These are phyloP conservation scores for Trichoderma gracile DNA, from an alignment of 2,329 filamentous ascomycete genomes.

Conservation along the genomic window DNA sequence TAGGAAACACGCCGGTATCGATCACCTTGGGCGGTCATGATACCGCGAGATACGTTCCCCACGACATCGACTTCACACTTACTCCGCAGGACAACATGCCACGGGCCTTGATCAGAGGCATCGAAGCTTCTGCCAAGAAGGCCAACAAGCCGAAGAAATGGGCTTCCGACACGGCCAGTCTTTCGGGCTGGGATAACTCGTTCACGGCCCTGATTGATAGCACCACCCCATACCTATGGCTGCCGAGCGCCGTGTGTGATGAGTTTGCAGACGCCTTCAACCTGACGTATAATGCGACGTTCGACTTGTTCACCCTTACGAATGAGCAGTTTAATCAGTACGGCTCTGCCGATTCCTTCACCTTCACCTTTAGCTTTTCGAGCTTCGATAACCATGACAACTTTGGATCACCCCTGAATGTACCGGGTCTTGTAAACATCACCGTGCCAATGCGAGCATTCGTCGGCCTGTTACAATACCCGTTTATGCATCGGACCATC, in stretches of 20 bases:
- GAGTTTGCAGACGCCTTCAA: constrained; percentile 65
- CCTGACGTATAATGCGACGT: constrained; percentile 63
- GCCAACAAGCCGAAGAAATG: constrained; percentile 40
- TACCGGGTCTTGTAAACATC: constrained; percentile 57
- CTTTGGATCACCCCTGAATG: constrained; percentile 51
- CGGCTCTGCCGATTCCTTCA: constrained; percentile 46
- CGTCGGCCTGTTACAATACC: constrained; percentile 51
- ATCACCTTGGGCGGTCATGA: constrained; percentile 73
- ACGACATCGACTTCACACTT: constrained; percentile 61
- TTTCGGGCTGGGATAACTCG: constrained; percentile 50
- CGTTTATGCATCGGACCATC: constrained; percentile 48
- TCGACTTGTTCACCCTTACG: constrained; percentile 65
- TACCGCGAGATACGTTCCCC: constrained; percentile 58
- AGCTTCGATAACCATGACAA: constrained; percentile 56
- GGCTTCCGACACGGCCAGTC: constrained; percentile 40
- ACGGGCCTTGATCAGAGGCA: constrained; percentile 60
- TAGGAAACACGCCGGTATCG: constrained; percentile 50
- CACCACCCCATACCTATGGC: constrained; percentile 64
- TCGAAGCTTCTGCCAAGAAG: constrained; percentile 44
- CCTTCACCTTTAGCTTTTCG: constrained; percentile 59
- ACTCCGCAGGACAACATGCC: constrained; percentile 57
- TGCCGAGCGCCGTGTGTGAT: constrained; percentile 61
- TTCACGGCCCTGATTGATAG: constrained; percentile 61
- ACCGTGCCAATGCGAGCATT: constrained; percentile 55
- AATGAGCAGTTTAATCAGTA: constrained; percentile 56